These are phyloP conservation scores for Plasmodium malariae DNA, from an alignment of 169 alveolate species.

Conservation along the genomic window DNA sequence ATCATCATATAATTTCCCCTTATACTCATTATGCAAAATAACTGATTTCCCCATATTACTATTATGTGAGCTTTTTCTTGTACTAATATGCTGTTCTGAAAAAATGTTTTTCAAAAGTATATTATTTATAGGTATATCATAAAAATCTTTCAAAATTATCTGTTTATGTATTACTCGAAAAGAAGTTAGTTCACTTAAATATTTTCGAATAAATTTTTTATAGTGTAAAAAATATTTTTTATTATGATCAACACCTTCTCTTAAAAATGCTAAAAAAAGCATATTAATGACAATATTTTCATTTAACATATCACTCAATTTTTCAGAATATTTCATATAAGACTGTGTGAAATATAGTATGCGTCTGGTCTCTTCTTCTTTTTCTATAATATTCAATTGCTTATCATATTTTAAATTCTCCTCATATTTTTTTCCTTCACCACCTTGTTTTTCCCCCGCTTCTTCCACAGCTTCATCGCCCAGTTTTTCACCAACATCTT, in stretches of 20 bases:
- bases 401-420: background rate
- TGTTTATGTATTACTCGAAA: background rate
- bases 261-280: conserved; percentile 15
- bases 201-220: conserved; percentile 1
- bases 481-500: too few species aligned
- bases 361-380: background rate
- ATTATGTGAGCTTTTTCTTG: too few species aligned
- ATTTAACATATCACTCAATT: conserved; percentile 14
- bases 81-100: background rate
- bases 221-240: background rate
- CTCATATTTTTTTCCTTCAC: background rate
- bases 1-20: too few species aligned
- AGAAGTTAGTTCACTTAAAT: background rate
- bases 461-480: too few species aligned
- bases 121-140: background rate
- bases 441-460: background rate
- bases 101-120: background rate
- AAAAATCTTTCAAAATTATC: conserved; percentile 3
- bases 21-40: background rate
- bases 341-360: conserved; percentile 39
- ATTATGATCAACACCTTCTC: conserved; percentile 6
- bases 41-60: too few species aligned
- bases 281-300: conserved; percentile 26
- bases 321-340: conserved; percentile 35
- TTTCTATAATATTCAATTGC: background rate